Evolutionary conservation across 2,329 filamentous ascomycete species (phyloP).

Genomic region (Alternaria triticina): DNA sequence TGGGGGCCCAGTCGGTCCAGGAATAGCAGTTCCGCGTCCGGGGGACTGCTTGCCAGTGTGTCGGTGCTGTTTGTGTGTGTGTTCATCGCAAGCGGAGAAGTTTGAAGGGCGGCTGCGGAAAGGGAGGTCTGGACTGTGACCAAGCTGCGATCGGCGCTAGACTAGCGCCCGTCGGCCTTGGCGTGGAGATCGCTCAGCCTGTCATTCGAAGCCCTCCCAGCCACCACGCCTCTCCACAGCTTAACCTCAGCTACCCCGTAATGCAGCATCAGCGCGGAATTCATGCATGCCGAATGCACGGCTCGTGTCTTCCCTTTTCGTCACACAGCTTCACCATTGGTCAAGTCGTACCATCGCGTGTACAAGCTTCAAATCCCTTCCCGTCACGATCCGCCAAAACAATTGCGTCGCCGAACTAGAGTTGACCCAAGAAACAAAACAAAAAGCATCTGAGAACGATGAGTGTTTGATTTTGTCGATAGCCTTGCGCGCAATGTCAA

Average conservation of each 20-base stretch:
- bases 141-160: conserved; percentile 3
- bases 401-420: too few species aligned
- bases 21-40: conserved; percentile 5
- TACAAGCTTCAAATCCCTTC: not conserved
- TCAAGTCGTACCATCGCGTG: not conserved
- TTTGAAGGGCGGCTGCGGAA: not conserved
- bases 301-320: not conserved
- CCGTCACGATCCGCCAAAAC: not conserved
- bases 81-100: not conserved
- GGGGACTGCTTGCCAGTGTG: not conserved
- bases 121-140: conserved; percentile 10
- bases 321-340: not conserved
- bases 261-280: not conserved
- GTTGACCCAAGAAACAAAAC: not conserved
- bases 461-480: not conserved
- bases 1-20: not conserved
- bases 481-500: not conserved
- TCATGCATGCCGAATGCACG: not conserved
- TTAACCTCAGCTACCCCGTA: conserved; percentile 1
- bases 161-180: conserved; percentile 1
- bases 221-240: not conserved
- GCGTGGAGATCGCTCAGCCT: conserved; percentile 2
- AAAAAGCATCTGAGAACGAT: not conserved
- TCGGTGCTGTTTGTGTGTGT: not conserved
- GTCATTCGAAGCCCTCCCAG: not conserved